These are phyloP conservation scores for Saccharomycopsis sp. DNA, from an alignment of 805 yeast genomes.

Conservation along the genomic window DNA sequence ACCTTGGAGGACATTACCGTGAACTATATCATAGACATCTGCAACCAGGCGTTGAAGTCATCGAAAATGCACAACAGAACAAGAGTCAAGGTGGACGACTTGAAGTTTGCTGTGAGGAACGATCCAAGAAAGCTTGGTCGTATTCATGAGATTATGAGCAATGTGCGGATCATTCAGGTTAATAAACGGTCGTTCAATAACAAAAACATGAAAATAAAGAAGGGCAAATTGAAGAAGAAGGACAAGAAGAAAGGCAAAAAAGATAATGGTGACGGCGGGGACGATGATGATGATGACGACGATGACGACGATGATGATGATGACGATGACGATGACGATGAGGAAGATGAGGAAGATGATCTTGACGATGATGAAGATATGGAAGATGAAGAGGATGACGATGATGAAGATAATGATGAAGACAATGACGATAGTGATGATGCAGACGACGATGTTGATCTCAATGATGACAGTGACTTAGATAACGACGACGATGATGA, in stretches of 20 bases:
- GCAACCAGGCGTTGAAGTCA: constrained; percentile 16
- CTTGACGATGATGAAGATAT: constrained; percentile 40
- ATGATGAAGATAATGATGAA: constrained; percentile 77
- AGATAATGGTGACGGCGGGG: constrained; percentile 7
- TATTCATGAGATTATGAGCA: constrained; percentile 16
- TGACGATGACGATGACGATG: constrained; percentile 5
- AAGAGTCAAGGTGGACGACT: constrained; percentile 18
- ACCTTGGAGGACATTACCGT: constrained; percentile 18
- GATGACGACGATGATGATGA: constrained; percentile 4
- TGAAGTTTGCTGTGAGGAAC: constrained; percentile 17
- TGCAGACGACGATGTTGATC: constrained; percentile 72
- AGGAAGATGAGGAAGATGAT: constrained; percentile 9
- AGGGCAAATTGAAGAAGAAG: constrained; percentile 2
- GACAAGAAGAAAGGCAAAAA: constrained; percentile 13
- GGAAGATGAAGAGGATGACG: constrained; percentile 50
- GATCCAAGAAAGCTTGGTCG: constrained; percentile 16
- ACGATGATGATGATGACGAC: constrained; percentile 12
- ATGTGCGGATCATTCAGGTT: constrained; percentile 12
- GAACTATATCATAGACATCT: constrained; percentile 15
- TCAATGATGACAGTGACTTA: constrained; percentile 60
- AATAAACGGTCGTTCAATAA: constrained; percentile 18
- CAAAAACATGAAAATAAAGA: constrained; percentile 5
- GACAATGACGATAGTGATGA: constrained; percentile 75
- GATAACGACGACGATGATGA: constrained; percentile 62
- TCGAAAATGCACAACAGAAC: constrained; percentile 17